phyloP scores from a whole-genome alignment of 2,329 filamentous ascomycete species.

The Cladosporium halotolerans region DNA sequence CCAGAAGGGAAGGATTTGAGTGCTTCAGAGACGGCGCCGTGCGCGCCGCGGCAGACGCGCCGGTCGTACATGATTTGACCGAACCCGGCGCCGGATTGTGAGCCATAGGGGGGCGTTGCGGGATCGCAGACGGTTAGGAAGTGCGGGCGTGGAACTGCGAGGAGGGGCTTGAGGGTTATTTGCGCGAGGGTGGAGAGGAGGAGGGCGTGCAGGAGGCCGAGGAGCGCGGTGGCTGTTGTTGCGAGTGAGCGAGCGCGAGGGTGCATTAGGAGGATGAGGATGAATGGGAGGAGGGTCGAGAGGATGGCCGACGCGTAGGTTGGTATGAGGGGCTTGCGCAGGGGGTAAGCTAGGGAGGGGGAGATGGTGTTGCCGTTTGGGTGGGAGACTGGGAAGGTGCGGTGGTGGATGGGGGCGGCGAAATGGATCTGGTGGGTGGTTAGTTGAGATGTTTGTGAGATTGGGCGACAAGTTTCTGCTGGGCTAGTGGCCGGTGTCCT shows the following conservation, averaged over 20 bases:
- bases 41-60: conserved; percentile 63
- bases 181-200: conserved; percentile 70
- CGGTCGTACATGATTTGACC: conserved; percentile 60
- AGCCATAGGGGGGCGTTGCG: conserved; percentile 40
- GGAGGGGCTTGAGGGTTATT: conserved; percentile 69
- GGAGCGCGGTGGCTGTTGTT: conserved; percentile 60
- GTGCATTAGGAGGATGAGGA: conserved; percentile 59
- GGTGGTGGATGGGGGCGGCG: conserved; percentile 58
- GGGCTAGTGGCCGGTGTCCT: too few relatives aligned
- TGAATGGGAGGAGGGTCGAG: conserved; percentile 58
- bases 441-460: neutral
- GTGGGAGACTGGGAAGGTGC: conserved; percentile 65
- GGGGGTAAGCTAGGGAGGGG: conserved; percentile 64
- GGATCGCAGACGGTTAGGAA: conserved; percentile 55
- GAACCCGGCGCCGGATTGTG: conserved; percentile 47
- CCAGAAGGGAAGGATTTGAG: conserved; percentile 68
- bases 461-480: too few relatives aligned
- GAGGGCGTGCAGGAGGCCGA: conserved; percentile 64
- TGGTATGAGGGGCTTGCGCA: conserved; percentile 64
- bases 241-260: conserved; percentile 48
- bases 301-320: conserved; percentile 65
- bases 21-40: conserved; percentile 58
- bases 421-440: conserved; percentile 19
- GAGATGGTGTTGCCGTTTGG: conserved; percentile 62
- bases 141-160: conserved; percentile 44